Conservation (phyloP, 2,329 filamentous ascomycete species). For the Nemania sp. region DNA sequence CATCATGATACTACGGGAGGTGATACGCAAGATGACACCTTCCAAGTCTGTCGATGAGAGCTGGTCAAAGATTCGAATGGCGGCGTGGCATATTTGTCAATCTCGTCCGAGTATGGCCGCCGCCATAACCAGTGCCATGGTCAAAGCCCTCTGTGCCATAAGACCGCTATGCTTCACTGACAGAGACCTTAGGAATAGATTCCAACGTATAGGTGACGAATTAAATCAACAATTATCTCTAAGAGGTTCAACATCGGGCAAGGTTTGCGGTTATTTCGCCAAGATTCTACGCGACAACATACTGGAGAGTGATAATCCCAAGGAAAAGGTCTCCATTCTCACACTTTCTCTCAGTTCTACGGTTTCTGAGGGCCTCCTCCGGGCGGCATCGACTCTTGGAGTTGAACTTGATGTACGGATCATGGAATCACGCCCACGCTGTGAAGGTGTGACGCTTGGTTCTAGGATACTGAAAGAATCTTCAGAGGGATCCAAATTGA, state of each 20-base stretch:
- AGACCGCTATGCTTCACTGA: conserved; percentile 30
- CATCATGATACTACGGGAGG: conserved; percentile 51
- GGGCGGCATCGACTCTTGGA: conserved; percentile 42
- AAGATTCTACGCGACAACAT: conserved; percentile 38
- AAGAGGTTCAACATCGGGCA: conserved; percentile 24
- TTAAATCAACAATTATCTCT: conserved; percentile 30
- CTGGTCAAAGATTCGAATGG: conserved; percentile 57
- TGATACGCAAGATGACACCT: conserved; percentile 44
- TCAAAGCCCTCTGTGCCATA: conserved; percentile 50
- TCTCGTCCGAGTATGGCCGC: conserved; percentile 69
- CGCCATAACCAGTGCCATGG: conserved; percentile 55
- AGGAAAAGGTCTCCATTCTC: conserved; percentile 51
- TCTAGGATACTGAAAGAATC: conserved; percentile 39
- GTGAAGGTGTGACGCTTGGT: conserved; percentile 64
- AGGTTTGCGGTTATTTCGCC: conserved; percentile 43
- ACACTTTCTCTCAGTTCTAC: conserved; percentile 68
- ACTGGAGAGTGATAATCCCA: not conserved
- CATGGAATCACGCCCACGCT: conserved; percentile 68
- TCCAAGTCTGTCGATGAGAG: conserved; percentile 35
- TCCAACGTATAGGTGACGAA: conserved; percentile 32
- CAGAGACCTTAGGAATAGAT: conserved; percentile 32
- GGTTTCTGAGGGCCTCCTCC: conserved; percentile 53
- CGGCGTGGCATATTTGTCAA: conserved; percentile 66
- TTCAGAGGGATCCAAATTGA: conserved; percentile 21
- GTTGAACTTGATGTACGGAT: conserved; percentile 58